phyloP scores from a whole-genome alignment of 2,329 filamentous ascomycete species.

The Hypoxylon sp. region DNA sequence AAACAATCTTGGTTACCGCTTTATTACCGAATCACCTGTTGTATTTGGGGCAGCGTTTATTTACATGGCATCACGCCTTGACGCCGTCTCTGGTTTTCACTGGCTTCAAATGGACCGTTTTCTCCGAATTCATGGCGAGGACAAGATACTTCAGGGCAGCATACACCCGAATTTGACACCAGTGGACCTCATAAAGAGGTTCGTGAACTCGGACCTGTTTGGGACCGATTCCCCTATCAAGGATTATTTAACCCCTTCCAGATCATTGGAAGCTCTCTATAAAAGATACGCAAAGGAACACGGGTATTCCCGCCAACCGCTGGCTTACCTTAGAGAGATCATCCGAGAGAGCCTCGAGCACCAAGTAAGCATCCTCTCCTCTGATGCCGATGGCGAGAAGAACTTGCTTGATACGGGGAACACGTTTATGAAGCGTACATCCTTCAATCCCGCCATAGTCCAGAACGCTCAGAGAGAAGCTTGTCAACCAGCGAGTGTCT shows the following conservation, averaged over 20 bases:
- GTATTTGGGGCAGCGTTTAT: slow-evolving; percentile 47
- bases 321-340: slow-evolving; percentile 33
- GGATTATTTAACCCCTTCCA: slow-evolving; percentile 6
- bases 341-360: slow-evolving; percentile 25
- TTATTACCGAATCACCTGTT: slow-evolving; percentile 42
- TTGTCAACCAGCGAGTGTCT: slow-evolving; percentile 37
- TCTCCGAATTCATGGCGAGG: slow-evolving; percentile 27
- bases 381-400: background rate
- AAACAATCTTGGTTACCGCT: slow-evolving; percentile 46
- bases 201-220: slow-evolving; percentile 17
- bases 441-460: slow-evolving; percentile 2
- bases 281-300: slow-evolving; percentile 16
- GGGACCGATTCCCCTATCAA: background rate
- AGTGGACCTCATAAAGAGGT: slow-evolving; percentile 21
- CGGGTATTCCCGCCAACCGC: slow-evolving; percentile 7
- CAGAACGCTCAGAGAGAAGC: slow-evolving; percentile 26
- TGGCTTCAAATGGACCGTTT: slow-evolving; percentile 47
- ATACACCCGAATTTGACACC: slow-evolving; percentile 1
- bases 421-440: background rate
- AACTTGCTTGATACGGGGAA: background rate
- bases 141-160: slow-evolving; percentile 20
- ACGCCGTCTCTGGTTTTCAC: slow-evolving; percentile 16
- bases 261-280: slow-evolving; percentile 23
- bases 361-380: slow-evolving; percentile 9
- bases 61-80: slow-evolving; percentile 40